Evolutionary conservation across 352 stramenopile genomes (phyloP).

Genomic region (Thalassiosira livingstoniorum): DNA sequence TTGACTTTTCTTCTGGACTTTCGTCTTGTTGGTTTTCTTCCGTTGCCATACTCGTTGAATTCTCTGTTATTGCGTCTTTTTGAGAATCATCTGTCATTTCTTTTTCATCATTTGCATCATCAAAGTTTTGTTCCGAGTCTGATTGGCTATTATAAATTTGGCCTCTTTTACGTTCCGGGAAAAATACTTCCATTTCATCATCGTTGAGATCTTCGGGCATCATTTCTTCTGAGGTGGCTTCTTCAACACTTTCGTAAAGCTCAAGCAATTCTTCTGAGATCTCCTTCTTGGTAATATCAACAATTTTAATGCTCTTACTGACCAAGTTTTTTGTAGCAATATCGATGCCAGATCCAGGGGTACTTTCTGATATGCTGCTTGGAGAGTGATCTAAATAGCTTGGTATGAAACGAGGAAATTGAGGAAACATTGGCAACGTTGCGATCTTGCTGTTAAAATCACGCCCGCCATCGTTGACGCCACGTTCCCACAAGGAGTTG

Average conservation of each 20-base stretch:
- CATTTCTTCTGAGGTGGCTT: constrained; percentile 30
- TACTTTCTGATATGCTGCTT: not conserved
- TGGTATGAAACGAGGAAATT: constrained; percentile 84
- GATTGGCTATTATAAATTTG: constrained; percentile 6
- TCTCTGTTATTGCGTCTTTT: constrained; percentile 19
- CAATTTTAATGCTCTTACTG: constrained; percentile 76
- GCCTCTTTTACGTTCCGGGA: constrained; percentile 13
- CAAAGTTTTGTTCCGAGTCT: constrained; percentile 24
- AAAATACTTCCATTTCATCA: constrained; percentile 49
- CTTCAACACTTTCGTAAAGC: constrained; percentile 52
- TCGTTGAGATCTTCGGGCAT: constrained; percentile 42
- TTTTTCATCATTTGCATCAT: not conserved
- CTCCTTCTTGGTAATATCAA: constrained; percentile 87
- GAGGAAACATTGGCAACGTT: constrained; percentile 77
- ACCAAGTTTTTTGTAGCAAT: constrained; percentile 42
- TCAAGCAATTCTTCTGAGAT: constrained; percentile 72
- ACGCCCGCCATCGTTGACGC: constrained; percentile 71
- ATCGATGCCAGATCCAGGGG: constrained; percentile 49
- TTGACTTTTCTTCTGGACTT: constrained; percentile 40
- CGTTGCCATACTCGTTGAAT: not conserved
- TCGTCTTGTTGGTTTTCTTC: not conserved
- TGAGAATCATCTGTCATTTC: constrained; percentile 33
- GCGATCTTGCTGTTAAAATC: constrained; percentile 80
- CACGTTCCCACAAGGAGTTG: constrained; percentile 62
- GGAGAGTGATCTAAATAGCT: constrained; percentile 84